Conservation (phyloP, 805 yeast genomes). For the Candida manassasensis region DNA sequence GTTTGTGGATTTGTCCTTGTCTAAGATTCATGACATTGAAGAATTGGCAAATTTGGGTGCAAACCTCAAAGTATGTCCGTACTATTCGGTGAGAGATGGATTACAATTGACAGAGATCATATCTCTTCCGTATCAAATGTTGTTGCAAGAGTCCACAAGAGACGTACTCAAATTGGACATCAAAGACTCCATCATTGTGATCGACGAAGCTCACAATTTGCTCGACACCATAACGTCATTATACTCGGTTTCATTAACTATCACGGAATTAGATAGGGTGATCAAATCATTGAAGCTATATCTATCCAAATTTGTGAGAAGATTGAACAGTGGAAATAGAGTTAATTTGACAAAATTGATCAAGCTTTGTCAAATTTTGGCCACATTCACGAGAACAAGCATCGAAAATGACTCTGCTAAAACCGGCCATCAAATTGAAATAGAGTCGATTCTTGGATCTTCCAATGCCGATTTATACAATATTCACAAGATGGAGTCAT, state of each 20-base stretch:
- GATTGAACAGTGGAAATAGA: constrained; percentile 68
- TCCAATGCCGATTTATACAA: constrained; percentile 70
- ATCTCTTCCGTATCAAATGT: constrained; percentile 79
- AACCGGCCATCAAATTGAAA: constrained; percentile 48
- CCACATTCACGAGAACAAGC: constrained; percentile 39
- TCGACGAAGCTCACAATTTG: constrained; percentile 92
- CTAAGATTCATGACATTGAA: constrained; percentile 71
- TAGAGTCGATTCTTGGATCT: constrained; percentile 49
- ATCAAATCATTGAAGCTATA: constrained; percentile 51
- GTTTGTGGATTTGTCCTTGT: constrained; percentile 52
- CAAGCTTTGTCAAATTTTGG: constrained; percentile 50
- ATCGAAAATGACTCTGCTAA: constrained; percentile 26
- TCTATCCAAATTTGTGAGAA: constrained; percentile 52
- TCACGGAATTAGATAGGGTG: constrained; percentile 43
- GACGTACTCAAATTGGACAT: constrained; percentile 54
- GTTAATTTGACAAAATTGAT: constrained; percentile 61
- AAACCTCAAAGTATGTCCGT: constrained; percentile 64
- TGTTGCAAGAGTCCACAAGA: constrained; percentile 60
- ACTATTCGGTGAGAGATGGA: constrained; percentile 65
- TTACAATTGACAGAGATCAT: constrained; percentile 63
- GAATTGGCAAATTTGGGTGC: constrained; percentile 63
- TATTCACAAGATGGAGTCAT: constrained; percentile 59
- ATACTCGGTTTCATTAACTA: constrained; percentile 56
- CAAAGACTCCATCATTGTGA: constrained; percentile 62
- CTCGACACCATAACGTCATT: constrained; percentile 70